A percentile compares a stretch with the other conserved stretches of the same genome.
phyloP scores from a whole-genome alignment of 495 filamentous ascomycete genomes.

The Neurospora sp. region DNA sequence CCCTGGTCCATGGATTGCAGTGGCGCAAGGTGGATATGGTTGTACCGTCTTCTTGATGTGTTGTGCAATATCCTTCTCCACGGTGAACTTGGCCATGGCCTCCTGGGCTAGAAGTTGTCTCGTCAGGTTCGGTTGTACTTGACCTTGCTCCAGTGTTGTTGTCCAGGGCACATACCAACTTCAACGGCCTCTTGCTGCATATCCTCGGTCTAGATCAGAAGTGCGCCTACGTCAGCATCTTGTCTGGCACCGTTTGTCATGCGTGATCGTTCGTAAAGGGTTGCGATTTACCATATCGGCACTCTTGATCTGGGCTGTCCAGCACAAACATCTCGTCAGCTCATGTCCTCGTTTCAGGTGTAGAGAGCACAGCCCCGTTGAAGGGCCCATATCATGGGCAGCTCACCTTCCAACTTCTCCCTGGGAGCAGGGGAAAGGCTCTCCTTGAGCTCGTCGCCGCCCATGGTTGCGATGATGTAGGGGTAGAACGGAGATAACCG shows the following conservation, averaged over 20 bases:
- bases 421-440: slow-evolving; percentile 21
- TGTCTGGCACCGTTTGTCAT: not conserved
- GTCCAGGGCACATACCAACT: slow-evolving; percentile 57
- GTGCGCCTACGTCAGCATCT: slow-evolving; percentile 15
- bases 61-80: slow-evolving; percentile 65
- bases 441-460: slow-evolving; percentile 18
- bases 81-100: slow-evolving; percentile 83
- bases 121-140: not conserved
- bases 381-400: not conserved
- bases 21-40: not conserved
- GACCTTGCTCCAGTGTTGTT: not conserved
- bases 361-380: not conserved
- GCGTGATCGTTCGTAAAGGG: not conserved
- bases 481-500: not conserved
- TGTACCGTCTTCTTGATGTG: slow-evolving; percentile 7
- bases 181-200: slow-evolving; percentile 94
- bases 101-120: slow-evolving; percentile 57
- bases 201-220: slow-evolving; percentile 68
- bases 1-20: slow-evolving; percentile 78
- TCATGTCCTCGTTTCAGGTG: not conserved
- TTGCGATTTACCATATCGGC: slow-evolving; percentile 78
- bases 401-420: slow-evolving; percentile 31
- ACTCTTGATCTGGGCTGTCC: slow-evolving; percentile 83
- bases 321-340: slow-evolving; percentile 1
- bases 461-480: slow-evolving; percentile 12